Evolutionary conservation across 2,329 filamentous ascomycete species (phyloP).

Genomic region (Aspergillus phoenicis): DNA sequence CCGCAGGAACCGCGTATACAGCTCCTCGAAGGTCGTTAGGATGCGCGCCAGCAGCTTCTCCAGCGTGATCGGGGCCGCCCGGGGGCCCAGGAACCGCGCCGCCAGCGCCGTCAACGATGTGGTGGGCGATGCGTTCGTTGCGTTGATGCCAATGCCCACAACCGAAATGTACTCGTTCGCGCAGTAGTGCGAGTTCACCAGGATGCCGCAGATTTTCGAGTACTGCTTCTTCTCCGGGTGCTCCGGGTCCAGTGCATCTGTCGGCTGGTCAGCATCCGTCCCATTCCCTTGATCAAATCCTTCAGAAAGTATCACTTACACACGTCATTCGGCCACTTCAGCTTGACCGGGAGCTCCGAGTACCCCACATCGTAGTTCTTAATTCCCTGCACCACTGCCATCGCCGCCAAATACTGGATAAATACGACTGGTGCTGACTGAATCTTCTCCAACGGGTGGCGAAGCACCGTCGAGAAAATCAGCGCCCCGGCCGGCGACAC

Average conservation of each 20-base stretch:
- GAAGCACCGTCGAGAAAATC: conserved; percentile 85
- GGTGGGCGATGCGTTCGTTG: conserved; percentile 79
- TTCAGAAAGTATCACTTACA: conserved; percentile 53
- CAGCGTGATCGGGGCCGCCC: conserved; percentile 61
- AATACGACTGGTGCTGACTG: conserved; percentile 81
- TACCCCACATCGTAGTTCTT: conserved; percentile 78
- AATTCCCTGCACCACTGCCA: conserved; percentile 83
- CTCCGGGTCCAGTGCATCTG: conserved; percentile 67
- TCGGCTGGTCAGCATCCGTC: conserved; percentile 9
- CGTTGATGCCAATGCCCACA: conserved; percentile 84
- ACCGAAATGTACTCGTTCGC: conserved; percentile 79
- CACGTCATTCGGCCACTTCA: conserved; percentile 99
- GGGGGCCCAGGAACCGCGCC: conserved; percentile 42
- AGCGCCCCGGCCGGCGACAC: conserved; percentile 83
- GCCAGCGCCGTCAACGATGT: conserved; percentile 80
- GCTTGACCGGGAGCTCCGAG: conserved; percentile 71
- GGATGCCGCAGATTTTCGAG: conserved; percentile 89
- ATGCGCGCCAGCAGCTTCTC: conserved; percentile 84
- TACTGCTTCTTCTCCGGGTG: conserved; percentile 58
- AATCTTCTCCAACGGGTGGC: conserved; percentile 75
- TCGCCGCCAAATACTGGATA: conserved; percentile 86
- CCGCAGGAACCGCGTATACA: conserved; percentile 74
- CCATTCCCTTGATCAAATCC: neutral
- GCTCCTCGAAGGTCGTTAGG: conserved; percentile 72
- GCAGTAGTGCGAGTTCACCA: conserved; percentile 84